These are phyloP conservation scores for Salvia rosmarinus DNA, from an alignment of 257 asterid species.

Conservation along the genomic window DNA sequence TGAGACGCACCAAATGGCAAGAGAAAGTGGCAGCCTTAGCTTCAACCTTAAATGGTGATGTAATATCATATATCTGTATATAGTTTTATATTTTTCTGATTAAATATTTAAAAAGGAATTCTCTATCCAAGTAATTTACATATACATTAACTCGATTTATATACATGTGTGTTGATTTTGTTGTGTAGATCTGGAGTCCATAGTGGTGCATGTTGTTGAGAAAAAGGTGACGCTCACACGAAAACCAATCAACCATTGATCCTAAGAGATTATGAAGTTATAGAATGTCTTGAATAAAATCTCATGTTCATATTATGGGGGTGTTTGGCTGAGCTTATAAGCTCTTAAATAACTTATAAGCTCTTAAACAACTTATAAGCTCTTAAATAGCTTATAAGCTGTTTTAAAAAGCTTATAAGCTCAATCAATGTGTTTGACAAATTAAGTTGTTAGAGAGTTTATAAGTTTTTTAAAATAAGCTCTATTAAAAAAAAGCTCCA, in stretches of 20 bases:
- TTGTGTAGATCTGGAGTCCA: constrained; percentile 44
- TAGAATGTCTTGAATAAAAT: background rate
- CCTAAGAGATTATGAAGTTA: background rate
- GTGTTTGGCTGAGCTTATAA: no score
- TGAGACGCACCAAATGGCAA: constrained; percentile 41
- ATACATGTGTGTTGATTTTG: background rate
- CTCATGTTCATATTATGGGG: background rate
- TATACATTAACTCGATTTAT: background rate
- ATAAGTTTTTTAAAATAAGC: no score
- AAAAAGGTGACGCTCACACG: constrained; percentile 42
- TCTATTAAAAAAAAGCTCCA: no score
- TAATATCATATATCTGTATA: background rate
- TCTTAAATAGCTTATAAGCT: no score
- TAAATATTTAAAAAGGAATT: no score
- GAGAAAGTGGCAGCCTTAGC: constrained; percentile 32
- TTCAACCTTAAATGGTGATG: constrained; percentile 29
- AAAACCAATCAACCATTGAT: constrained; percentile 25
- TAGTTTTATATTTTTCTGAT: background rate
- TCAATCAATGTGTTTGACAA: no score
- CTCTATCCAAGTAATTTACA: background rate
- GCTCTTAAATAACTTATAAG: no score
- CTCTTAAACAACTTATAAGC: no score
- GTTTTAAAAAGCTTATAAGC: no score
- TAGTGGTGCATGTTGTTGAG: constrained; percentile 40
- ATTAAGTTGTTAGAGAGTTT: no score